Evolutionary conservation across 805 yeast genomes (phyloP), one percentile per base, ranked within the genome.

Genomic region (Lachancea quebecensis): DNA sequence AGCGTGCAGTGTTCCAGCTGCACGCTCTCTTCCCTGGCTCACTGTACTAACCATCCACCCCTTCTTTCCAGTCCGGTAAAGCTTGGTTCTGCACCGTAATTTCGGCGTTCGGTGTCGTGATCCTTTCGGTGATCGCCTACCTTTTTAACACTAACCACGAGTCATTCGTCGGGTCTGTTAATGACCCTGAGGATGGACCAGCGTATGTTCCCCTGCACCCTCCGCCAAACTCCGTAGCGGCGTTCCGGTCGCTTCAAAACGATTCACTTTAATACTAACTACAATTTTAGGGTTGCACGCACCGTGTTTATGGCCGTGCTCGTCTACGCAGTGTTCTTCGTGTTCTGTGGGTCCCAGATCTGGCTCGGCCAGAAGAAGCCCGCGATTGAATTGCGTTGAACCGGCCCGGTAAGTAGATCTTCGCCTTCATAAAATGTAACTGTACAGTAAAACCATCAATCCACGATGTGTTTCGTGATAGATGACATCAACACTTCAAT

Each of bases 41-140:
- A 2, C 12, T 12, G 2, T 31, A 48, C 36, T 33, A 45, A 37
- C 42, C 18, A 14, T 6, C 25, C 4, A 14, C 11, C n/a, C 3
- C 44, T 16, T 16, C 16, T 35, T 25, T 37, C 38, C 40, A 81
- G 85, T 71, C 93, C 40, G 85, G 81, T 25, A 82, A 86, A 59
- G 98, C 99, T 18, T 91, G 95, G 86, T 88, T 86, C 66, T 91
- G 99, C 65, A 91, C 98, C 38, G 76, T 91, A 35, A 73, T 93
- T 38, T 89, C 97, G 41, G 89, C 93, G 12, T 91, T 91, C 64
- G 99, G 95, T 47, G 81, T 91, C 30, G 83, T 88, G 38, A 93
- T 91, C 46, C 76, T 91, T 39, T 75, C 95, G 10, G 85, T 86
- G 46, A 78, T 91, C 55, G 99, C 95, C 15, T 78, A 79, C 54